Base-by-base conservation (phyloP, 2,329 filamentous ascomycete species). In the Elsinoe perseae region DNA sequence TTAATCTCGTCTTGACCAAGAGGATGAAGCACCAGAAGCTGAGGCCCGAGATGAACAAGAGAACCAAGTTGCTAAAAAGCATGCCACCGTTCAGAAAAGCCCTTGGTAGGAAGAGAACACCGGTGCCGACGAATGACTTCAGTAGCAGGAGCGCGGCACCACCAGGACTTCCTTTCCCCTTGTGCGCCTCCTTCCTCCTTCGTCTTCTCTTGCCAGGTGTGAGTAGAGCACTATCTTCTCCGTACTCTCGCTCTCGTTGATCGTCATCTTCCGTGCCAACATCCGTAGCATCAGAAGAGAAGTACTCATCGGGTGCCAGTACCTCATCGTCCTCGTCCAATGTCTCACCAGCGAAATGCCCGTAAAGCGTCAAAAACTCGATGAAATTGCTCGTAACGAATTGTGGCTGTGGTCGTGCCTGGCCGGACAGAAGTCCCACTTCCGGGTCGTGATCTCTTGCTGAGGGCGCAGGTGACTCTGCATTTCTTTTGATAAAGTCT, bases 1-100 rank as follows among this genome's bases (percentile, higher is more conserved):
- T 86, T 50, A 95, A 76, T 30, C 93, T 86, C 1, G 90, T 93
- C 58, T 85, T 85, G 60, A 96, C 90, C 28, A 98, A 80, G 12
- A 98, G 79, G 40, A 98, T 90, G 72, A 98, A 98, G 74, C 91
- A 96, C 75, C 96, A 95, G 73, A 95, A 98, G 69, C 91, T 96
- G 58, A 98, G 77, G 1, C 81, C 76, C 5, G 93, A 91, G 14
- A 98, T 89, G 36, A 79, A 80, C 20, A 98, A 76, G n/a, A 98
- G 80, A 14, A 98, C 87, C 53, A 95, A 62, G 67, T 95, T 95
- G 65, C 90, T 95, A 72, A 98, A 98, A 14, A 95, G 75, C 91
- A 98, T 97, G 58, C 93, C 93, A 55, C 93, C 93, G 65, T 95
- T 98, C 61, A 96, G 80, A 68, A 93, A 98, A 3, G 93, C 92